Conservation (phyloP, 1,284 basidiomycete genomes). For the Cronartium quercuum region DNA sequence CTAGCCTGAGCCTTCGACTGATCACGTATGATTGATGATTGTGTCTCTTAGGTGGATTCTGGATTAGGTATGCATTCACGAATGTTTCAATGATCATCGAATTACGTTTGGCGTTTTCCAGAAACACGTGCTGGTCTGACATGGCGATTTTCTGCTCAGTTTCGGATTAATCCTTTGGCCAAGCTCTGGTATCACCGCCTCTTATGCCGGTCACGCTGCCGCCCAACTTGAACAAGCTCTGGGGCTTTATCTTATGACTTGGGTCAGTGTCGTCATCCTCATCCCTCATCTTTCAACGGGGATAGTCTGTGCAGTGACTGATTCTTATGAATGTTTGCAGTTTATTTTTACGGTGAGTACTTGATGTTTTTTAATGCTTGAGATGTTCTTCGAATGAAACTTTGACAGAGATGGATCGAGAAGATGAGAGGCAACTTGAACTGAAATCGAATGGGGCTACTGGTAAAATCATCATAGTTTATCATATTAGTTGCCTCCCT, state of each 20-base stretch:
- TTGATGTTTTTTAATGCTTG: not conserved
- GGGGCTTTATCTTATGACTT: constrained; percentile 51
- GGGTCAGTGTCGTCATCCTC: constrained; percentile 7
- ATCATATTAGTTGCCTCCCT: constrained; percentile 56
- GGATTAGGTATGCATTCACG: constrained; percentile 55
- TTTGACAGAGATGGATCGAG: too few relatives aligned
- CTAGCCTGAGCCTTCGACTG: not conserved
- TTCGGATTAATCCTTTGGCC: constrained; percentile 48
- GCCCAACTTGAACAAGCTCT: constrained; percentile 53
- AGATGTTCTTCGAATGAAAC: not conserved
- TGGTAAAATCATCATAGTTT: constrained; percentile 42
- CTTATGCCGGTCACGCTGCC: constrained; percentile 44
- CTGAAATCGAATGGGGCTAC: not conserved
- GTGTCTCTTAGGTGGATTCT: not conserved
- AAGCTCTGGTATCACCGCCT: constrained; percentile 54
- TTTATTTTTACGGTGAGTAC: constrained; percentile 60
- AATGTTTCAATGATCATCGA: constrained; percentile 56
- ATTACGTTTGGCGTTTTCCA: too few relatives aligned
- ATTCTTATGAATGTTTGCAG: constrained; percentile 51
- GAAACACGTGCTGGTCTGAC: too few relatives aligned
- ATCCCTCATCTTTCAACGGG: too few relatives aligned
- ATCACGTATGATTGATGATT: not conserved
- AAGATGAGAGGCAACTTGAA: not conserved
- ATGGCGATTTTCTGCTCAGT: not conserved
- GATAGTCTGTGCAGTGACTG: not conserved